A percentile compares a stretch with the other conserved stretches of the same genome.
These are phyloP conservation scores for Blastocystis sp. DNA, from an alignment of 352 stramenopile species.

Conservation along the genomic window DNA sequence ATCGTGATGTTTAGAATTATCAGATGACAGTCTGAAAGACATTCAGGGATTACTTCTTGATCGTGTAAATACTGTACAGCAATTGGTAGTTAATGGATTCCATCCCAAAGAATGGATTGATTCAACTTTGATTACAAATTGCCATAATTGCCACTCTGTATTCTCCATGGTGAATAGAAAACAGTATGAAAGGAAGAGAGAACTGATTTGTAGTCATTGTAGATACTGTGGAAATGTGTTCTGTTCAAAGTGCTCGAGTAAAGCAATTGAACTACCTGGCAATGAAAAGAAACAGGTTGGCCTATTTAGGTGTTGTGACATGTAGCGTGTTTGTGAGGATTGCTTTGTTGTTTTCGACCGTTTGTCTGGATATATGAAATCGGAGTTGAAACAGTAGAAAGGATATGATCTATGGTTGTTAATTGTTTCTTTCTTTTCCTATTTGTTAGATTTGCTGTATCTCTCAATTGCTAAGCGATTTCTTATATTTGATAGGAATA, in stretches of 20 bases:
- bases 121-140: not conserved
- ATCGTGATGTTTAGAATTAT: not conserved
- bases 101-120: not conserved
- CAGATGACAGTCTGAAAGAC: not conserved
- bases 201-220: not conserved
- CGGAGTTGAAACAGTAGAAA: not conserved
- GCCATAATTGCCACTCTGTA: not conserved
- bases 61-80: not conserved
- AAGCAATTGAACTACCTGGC: not conserved
- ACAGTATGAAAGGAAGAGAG: not conserved
- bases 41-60: not conserved
- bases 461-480: not conserved
- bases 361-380: not conserved
- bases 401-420: not conserved
- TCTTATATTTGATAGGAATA: not conserved
- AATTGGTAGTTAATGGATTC: not conserved
- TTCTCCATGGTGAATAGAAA: slow-evolving; percentile 42
- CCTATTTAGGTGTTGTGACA: not conserved
- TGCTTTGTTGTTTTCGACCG: slow-evolving; percentile 47
- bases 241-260: slow-evolving; percentile 37
- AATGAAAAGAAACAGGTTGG: not conserved
- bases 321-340: slow-evolving; percentile 49
- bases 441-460: not conserved
- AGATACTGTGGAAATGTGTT: slow-evolving; percentile 24
- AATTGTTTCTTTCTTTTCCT: not conserved